These are phyloP conservation scores for Trichosporon sp. DNA, from an alignment of 1,284 basidiomycete species.

Conservation along the genomic window DNA sequence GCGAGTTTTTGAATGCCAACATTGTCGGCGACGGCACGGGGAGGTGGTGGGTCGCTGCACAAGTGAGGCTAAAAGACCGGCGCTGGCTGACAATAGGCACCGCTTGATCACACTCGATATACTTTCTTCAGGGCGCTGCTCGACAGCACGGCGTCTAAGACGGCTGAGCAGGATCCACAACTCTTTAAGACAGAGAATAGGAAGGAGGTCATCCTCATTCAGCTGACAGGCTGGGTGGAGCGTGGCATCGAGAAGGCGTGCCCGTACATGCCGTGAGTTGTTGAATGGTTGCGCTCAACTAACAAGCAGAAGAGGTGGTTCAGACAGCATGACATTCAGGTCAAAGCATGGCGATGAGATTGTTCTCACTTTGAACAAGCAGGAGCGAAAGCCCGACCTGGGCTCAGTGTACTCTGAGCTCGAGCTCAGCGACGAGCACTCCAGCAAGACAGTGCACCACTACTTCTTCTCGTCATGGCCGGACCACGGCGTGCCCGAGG, in stretches of 20 bases:
- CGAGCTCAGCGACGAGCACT: background rate
- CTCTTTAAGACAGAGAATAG: background rate
- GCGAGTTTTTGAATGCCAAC: conserved; percentile 41
- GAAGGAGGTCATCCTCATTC: conserved; percentile 32
- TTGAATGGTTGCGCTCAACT: background rate
- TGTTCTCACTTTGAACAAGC: background rate
- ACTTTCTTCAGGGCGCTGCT: conserved; percentile 36
- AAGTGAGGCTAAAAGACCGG: conserved; percentile 25
- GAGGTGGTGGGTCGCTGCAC: conserved; percentile 40
- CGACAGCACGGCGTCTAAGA: conserved; percentile 17
- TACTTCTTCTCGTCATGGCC: conserved; percentile 44
- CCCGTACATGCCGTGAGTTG: conserved; percentile 34
- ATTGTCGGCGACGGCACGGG: conserved; percentile 29
- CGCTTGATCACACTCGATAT: conserved; percentile 28
- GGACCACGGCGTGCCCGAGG: conserved; percentile 41
- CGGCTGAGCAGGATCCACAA: background rate
- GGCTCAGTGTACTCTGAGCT: conserved; percentile 19
- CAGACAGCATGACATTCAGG: background rate
- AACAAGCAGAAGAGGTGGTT: background rate
- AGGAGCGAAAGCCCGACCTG: background rate
- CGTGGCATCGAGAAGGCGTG: conserved; percentile 37
- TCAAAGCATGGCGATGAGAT: background rate
- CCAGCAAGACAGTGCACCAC: conserved; percentile 26
- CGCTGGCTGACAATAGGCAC: conserved; percentile 28
- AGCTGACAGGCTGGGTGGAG: conserved; percentile 42